phyloP scores from a whole-genome alignment of 2,329 filamentous ascomycete genomes.

The Zalaria obscura region DNA sequence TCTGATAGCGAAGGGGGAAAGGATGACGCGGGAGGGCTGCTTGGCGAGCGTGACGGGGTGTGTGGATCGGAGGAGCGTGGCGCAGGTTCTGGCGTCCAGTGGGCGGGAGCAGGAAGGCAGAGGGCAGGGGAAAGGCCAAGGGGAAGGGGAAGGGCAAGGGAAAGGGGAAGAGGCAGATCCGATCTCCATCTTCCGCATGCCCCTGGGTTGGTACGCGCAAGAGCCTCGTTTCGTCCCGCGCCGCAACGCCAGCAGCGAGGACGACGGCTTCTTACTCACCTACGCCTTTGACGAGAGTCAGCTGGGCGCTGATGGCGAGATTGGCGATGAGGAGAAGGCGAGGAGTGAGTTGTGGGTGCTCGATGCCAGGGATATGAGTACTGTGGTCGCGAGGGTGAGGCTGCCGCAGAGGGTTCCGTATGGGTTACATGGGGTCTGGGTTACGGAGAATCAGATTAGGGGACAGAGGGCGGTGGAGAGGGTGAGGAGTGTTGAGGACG shows the following conservation, averaged over 20 bases:
- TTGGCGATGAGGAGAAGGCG: constrained; percentile 25
- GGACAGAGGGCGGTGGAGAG: constrained; percentile 29
- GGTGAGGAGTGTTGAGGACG: constrained; percentile 8
- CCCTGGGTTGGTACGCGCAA: constrained; percentile 47
- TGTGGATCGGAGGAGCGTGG: constrained; percentile 43
- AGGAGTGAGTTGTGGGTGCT: constrained; percentile 55
- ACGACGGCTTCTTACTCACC: constrained; percentile 53
- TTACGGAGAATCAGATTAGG: constrained; percentile 37
- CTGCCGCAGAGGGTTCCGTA: constrained; percentile 57
- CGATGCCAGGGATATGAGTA: constrained; percentile 47
- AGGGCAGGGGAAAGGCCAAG: no score
- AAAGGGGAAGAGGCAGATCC: constrained; percentile 30
- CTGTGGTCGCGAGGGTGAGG: constrained; percentile 42
- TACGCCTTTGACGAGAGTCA: constrained; percentile 59
- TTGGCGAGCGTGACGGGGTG: constrained; percentile 41
- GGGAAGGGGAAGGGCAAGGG: constrained; percentile 12
- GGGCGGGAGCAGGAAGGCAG: no score
- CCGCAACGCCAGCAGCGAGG: constrained; percentile 30
- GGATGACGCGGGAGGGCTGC: constrained; percentile 11
- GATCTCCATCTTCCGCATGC: constrained; percentile 48
- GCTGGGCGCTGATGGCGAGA: constrained; percentile 22
- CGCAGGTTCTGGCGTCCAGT: constrained; percentile 34
- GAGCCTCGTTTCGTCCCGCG: constrained; percentile 52
- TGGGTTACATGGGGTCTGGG: constrained; percentile 52
- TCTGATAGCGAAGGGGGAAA: constrained; percentile 40